Percentiles rank a stretch among this genome's conserved stretches.
phyloP scores from a whole-genome alignment of 495 filamentous ascomycete species.

The Pseudevernia furfuracea region DNA sequence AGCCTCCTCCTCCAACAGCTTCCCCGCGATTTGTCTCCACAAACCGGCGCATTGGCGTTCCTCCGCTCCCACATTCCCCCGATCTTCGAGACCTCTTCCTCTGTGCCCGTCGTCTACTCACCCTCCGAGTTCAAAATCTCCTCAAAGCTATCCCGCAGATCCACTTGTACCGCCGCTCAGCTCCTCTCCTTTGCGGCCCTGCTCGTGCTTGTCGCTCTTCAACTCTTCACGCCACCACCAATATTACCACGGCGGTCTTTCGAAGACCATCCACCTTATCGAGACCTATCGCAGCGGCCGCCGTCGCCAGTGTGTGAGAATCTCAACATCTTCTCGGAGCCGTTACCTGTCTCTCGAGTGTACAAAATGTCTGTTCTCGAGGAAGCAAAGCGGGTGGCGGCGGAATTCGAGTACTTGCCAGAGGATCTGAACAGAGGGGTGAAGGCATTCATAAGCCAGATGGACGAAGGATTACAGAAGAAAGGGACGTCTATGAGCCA shows the following conservation, averaged over 20 bases:
- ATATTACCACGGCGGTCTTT: neutral
- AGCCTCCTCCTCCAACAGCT: conserved; percentile 12
- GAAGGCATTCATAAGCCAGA: conserved; percentile 75
- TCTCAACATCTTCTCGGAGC: conserved; percentile 14
- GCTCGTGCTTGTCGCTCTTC: conserved; percentile 21
- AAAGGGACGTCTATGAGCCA: conserved; percentile 78
- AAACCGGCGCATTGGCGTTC: conserved; percentile 27
- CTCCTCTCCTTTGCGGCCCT: conserved; percentile 22
- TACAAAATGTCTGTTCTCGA: conserved; percentile 52
- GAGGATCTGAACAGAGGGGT: conserved; percentile 73
- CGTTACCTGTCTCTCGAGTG: conserved; percentile 20
- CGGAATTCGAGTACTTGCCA: conserved; percentile 77
- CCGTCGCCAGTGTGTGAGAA: conserved; percentile 18
- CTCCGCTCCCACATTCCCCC: conserved; percentile 21
- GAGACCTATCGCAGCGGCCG: conserved; percentile 5
- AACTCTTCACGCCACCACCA: conserved; percentile 18
- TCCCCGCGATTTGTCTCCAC: conserved; percentile 19
- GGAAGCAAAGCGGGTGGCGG: conserved; percentile 69
- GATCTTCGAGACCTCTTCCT: conserved; percentile 20
- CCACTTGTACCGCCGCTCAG: conserved; percentile 17
- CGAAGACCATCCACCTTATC: neutral
- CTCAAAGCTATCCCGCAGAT: conserved; percentile 17
- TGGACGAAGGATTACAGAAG: conserved; percentile 77
- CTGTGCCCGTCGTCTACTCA: conserved; percentile 11
- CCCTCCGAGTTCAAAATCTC: conserved; percentile 15